Evolutionary conservation across 2,329 filamentous ascomycete genomes (phyloP).

Genomic region (Trichoderma cornu-damae): DNA sequence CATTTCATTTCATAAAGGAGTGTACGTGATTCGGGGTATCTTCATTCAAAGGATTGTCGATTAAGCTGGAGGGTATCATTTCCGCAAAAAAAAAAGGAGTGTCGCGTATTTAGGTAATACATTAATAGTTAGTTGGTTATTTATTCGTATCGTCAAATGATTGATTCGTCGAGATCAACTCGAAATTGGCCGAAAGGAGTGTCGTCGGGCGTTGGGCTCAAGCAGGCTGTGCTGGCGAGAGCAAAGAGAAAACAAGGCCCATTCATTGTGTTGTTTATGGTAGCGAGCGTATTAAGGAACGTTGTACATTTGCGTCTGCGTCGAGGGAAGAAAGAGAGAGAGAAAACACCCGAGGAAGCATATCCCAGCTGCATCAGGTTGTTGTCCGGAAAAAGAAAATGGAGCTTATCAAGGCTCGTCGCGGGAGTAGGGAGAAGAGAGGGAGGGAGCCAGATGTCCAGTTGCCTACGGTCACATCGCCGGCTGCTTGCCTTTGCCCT

Average conservation of each 20-base stretch:
- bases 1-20: conserved; percentile 28
- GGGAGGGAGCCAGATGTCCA: not conserved
- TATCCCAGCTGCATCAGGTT: conserved; percentile 14
- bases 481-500: conserved; percentile 33
- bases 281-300: conserved; percentile 36
- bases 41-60: conserved; percentile 30
- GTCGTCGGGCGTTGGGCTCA: conserved; percentile 20
- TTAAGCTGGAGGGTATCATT: conserved; percentile 26
- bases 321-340: conserved; percentile 24
- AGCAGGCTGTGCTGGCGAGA: conserved; percentile 16
- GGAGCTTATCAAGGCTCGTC: not conserved
- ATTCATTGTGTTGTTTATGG: conserved; percentile 14
- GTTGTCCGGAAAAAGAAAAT: conserved; percentile 23
- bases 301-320: conserved; percentile 35
- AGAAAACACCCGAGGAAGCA: conserved; percentile 19
- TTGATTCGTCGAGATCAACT: conserved; percentile 30
- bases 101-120: conserved; percentile 32
- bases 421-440: not conserved
- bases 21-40: conserved; percentile 34
- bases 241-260: conserved; percentile 7
- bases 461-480: conserved; percentile 24
- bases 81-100: conserved; percentile 30
- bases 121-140: conserved; percentile 23
- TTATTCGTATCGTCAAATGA: conserved; percentile 26
- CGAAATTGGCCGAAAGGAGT: conserved; percentile 24